Evolutionary conservation across 2,329 filamentous ascomycete genomes (phyloP), one percentile per base, ranked within the genome.

Genomic region (Uncinocarpus reesii): DNA sequence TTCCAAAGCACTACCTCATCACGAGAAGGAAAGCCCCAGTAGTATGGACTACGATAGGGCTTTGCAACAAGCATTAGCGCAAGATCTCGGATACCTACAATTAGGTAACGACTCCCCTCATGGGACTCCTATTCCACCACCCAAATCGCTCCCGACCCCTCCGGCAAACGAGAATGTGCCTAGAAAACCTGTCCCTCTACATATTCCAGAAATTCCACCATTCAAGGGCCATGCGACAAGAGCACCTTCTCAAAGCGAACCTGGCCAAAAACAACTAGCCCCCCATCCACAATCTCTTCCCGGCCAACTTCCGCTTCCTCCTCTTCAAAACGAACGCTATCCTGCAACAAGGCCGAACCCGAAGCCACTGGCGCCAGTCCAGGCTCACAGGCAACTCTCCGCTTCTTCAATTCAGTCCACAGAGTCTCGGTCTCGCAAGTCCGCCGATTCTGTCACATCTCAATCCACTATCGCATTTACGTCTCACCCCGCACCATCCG

Each of bases 41-140:
- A 60, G 60, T 13, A 62, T 57, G 36, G 67, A 71, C 41, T 69
- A 69, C 50, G 64, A 69, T 55, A 65, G 57, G 55, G 64, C 61
- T 24, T 55, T 68, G 26, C 68, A 70, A 52, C 62, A 66, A 42
- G 63, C 67, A 24, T 53, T 71, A 42, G 66, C 64, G 8, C 62
- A 64, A 42, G 66, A 70, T 26, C 56, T 71, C 52, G 61, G 62
- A 2, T 68, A 66, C 50, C 57, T 71, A 10, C 62, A 65, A 49
- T 53, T 71, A 11, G 45, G 43, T 11, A 60, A 60, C 16, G 55
- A 57, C 20, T 60, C 62, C 15, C 57, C 59, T 3, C 52, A 53
- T 21, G 42, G 44, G 32, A 53, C 59, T 2, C 51, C 53, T 23
- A 40, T 47, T 42, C 53, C 55, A 15, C 41, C 48, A 21, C 48